These are phyloP conservation scores for Talaromyces wortmannii DNA, from an alignment of 495 filamentous ascomycete species.

Conservation along the genomic window DNA sequence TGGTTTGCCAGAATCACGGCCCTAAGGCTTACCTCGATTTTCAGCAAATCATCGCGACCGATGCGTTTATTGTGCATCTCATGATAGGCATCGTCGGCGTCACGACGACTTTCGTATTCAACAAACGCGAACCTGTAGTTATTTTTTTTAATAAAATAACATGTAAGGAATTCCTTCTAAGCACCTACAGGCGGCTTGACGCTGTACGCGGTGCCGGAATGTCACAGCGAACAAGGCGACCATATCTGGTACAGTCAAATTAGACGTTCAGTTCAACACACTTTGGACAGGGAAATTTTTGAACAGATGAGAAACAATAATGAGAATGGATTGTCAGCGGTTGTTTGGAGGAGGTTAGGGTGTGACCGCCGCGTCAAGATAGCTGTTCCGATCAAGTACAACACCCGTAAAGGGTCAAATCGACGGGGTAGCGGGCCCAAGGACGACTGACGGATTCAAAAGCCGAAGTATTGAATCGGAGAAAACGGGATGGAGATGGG, in stretches of 20 bases:
- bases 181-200: conserved; percentile 81
- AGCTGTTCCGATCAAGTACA: background rate
- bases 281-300: conserved; percentile 1
- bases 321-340: conserved; percentile 2
- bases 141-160: background rate
- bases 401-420: background rate
- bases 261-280: background rate
- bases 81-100: conserved; percentile 98
- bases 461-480: background rate
- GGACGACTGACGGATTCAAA: conserved; percentile 2
- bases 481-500: conserved; percentile 3
- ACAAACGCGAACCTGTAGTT: conserved; percentile 87
- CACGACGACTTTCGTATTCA: conserved; percentile 97
- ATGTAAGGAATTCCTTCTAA: conserved; percentile 15
- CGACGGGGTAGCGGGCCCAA: background rate
- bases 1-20: no score
- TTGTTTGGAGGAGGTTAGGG: conserved; percentile 3
- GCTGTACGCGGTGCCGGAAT: conserved; percentile 94
- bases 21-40: conserved; percentile 75
- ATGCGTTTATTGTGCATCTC: conserved; percentile 99
- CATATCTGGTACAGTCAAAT: conserved; percentile 60
- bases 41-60: conserved; percentile 89
- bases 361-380: conserved; percentile 2
- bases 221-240: conserved; percentile 96
- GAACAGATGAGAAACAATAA: conserved; percentile 10